These are phyloP conservation scores for Leptographium lundbergii DNA, from an alignment of 2,329 filamentous ascomycete species.

Conservation along the genomic window DNA sequence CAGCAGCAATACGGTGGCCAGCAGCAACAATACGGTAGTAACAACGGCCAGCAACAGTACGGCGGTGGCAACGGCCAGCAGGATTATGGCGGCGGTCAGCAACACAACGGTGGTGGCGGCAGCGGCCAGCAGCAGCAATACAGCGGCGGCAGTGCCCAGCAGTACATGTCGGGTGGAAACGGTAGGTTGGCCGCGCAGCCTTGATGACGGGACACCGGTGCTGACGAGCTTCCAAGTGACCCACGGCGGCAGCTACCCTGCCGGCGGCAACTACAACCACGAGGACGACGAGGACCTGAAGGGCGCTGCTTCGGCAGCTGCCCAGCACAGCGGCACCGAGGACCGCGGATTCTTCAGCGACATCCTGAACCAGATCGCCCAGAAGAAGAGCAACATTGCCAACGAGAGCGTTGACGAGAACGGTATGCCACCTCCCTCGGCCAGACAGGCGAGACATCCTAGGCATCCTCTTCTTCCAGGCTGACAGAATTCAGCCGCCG, in stretches of 20 bases:
- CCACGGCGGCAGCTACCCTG: slow-evolving; percentile 6
- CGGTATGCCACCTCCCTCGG: slow-evolving; percentile 20
- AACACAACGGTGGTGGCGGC: not conserved
- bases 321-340: slow-evolving; percentile 26
- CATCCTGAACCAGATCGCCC: slow-evolving; percentile 32
- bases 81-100: no score
- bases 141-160: slow-evolving; percentile 1
- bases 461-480: not conserved
- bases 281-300: slow-evolving; percentile 34
- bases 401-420: slow-evolving; percentile 37
- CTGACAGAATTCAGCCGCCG: slow-evolving; percentile 38
- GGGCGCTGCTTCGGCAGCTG: slow-evolving; percentile 34
- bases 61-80: slow-evolving; percentile 4
- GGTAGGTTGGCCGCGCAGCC: not conserved
- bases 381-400: slow-evolving; percentile 36
- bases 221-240: slow-evolving; percentile 9
- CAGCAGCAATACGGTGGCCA: slow-evolving; percentile 4
- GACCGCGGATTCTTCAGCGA: slow-evolving; percentile 37
- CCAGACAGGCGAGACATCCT: not conserved
- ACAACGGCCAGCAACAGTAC: not conserved
- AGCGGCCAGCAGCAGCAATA: not conserved
- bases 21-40: no score
- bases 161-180: slow-evolving; percentile 10
- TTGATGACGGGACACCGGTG: not conserved
- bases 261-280: slow-evolving; percentile 23